Percentiles rank a stretch among this genome's conserved stretches.
Conservation (phyloP, 345 rosid species). For the Theobroma cacao region DNA sequence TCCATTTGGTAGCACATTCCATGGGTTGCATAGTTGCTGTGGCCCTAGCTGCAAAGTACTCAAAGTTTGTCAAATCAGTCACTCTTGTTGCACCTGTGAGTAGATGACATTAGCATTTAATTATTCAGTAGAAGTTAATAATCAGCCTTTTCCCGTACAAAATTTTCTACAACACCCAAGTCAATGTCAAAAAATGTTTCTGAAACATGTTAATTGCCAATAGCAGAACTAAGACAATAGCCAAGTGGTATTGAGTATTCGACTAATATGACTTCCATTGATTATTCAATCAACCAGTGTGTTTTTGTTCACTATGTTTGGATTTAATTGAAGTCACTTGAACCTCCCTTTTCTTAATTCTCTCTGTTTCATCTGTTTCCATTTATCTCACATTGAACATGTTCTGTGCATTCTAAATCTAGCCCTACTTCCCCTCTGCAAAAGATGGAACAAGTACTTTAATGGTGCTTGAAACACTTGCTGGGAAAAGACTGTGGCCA, state of each 20-base stretch:
- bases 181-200: background rate
- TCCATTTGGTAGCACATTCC: slow-evolving; percentile 81
- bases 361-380: background rate
- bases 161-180: background rate
- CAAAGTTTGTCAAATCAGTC: slow-evolving; percentile 43
- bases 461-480: slow-evolving; percentile 46
- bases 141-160: background rate
- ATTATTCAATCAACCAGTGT: no score
- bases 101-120: background rate
- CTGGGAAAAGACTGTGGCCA: slow-evolving; percentile 75
- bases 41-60: slow-evolving; percentile 64
- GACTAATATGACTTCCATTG: no score
- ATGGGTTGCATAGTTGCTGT: slow-evolving; percentile 76
- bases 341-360: background rate
- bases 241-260: no score
- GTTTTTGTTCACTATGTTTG: no score
- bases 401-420: background rate
- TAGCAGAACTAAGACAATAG: background rate
- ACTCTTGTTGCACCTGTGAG: slow-evolving; percentile 71
- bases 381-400: background rate
- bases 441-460: slow-evolving; percentile 36
- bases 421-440: slow-evolving; percentile 57
- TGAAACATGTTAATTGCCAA: background rate
- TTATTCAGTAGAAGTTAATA: background rate
- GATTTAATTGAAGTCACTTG: background rate